Evolutionary conservation across 345 rosid species (phyloP).

Genomic region (Camelina sativa): DNA sequence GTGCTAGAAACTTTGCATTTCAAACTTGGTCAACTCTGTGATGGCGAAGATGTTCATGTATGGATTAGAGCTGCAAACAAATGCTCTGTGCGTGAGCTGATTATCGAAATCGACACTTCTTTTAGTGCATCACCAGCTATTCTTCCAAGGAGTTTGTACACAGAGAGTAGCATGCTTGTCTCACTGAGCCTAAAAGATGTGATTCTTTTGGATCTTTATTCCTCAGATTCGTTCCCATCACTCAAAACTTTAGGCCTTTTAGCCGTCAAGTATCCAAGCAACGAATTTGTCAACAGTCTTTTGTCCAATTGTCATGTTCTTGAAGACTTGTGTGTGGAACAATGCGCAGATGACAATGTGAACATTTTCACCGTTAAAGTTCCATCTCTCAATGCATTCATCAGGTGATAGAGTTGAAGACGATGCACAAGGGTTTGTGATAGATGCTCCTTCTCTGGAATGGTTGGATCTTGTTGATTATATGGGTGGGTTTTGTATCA

Average conservation of each 20-base stretch:
- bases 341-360: slow-evolving; percentile 5
- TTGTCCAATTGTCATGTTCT: slow-evolving; percentile 33
- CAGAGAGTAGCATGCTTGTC: slow-evolving; percentile 8
- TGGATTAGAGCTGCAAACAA: slow-evolving; percentile 22
- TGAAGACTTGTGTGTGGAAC: slow-evolving; percentile 18
- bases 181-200: slow-evolving; percentile 7
- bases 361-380: not conserved
- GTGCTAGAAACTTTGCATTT: slow-evolving; percentile 9
- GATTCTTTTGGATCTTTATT: not conserved
- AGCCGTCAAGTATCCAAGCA: slow-evolving; percentile 7
- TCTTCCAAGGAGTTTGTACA: slow-evolving; percentile 19
- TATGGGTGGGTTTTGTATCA: not conserved
- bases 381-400: slow-evolving; percentile 9
- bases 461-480: not conserved
- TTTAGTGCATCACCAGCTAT: not conserved
- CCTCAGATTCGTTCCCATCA: not conserved
- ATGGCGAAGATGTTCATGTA: not conserved
- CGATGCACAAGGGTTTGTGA: not conserved
- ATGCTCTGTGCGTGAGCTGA: not conserved
- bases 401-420: not conserved
- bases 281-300: slow-evolving; percentile 7
- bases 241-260: slow-evolving; percentile 13
- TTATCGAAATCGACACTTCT: not conserved
- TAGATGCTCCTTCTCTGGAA: slow-evolving; percentile 29
- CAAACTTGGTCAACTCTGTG: slow-evolving; percentile 8